phyloP scores from a whole-genome alignment of 2,329 filamentous ascomycete genomes.

The Alternaria panax region DNA sequence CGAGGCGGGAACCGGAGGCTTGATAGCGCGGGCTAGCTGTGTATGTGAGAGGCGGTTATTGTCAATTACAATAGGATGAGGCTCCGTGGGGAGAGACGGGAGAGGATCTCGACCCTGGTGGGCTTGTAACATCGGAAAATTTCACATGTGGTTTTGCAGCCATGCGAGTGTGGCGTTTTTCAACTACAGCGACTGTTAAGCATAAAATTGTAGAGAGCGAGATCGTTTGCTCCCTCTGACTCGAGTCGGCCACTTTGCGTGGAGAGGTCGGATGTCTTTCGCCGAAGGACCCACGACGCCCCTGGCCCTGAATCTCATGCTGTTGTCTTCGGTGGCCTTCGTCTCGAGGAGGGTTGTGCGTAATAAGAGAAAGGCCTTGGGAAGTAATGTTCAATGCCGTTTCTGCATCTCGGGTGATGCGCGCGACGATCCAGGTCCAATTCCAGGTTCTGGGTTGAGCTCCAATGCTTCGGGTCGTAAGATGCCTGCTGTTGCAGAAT shows the following conservation, averaged over 20 bases:
- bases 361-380: slow-evolving; percentile 10
- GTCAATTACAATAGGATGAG: slow-evolving; percentile 18
- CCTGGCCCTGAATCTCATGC: slow-evolving; percentile 7
- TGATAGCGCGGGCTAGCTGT: slow-evolving; percentile 19
- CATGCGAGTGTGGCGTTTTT: slow-evolving; percentile 14
- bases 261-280: not conserved
- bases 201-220: slow-evolving; percentile 4
- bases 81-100: slow-evolving; percentile 19
- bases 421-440: slow-evolving; percentile 4
- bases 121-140: slow-evolving; percentile 19
- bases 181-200: slow-evolving; percentile 11
- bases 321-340: not conserved
- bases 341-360: slow-evolving; percentile 11
- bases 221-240: slow-evolving; percentile 6
- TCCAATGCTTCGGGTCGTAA: slow-evolving; percentile 2
- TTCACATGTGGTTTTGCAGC: slow-evolving; percentile 20
- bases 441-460: not conserved
- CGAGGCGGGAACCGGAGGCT: slow-evolving; percentile 20
- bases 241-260: not conserved
- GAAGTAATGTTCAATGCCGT: slow-evolving; percentile 8
- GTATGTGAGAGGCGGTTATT: slow-evolving; percentile 23
- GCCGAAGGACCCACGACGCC: slow-evolving; percentile 3
- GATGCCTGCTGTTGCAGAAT: not conserved
- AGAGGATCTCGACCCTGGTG: slow-evolving; percentile 22
- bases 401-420: slow-evolving; percentile 14